Conservation (phyloP, 2,329 filamentous ascomycete species). For the Colletotrichum sojae region DNA sequence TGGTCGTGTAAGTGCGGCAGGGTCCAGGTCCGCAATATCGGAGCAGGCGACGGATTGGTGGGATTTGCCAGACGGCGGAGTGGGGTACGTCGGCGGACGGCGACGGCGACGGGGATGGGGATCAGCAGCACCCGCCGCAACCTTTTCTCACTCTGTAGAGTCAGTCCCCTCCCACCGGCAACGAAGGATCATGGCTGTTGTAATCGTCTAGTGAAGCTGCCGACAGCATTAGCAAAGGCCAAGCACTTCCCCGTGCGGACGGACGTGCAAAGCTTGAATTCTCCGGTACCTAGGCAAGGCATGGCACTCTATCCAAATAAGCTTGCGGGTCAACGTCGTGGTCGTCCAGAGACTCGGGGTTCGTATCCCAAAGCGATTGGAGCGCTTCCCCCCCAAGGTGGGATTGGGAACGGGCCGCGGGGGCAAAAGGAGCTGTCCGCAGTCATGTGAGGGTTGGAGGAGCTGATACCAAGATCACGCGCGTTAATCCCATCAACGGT, state of each 20-base stretch:
- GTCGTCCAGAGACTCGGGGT: constrained; percentile 11
- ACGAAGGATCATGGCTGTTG: not conserved
- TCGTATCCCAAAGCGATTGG: constrained; percentile 7
- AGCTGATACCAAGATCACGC: too few species aligned
- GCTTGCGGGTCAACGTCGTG: constrained; percentile 13
- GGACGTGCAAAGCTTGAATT: constrained; percentile 31
- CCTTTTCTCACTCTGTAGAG: too few species aligned
- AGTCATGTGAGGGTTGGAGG: too few species aligned
- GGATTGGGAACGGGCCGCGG: not conserved
- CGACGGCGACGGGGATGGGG: too few species aligned
- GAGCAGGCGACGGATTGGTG: constrained; percentile 26
- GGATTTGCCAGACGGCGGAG: constrained; percentile 17
- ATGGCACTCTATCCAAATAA: not conserved
- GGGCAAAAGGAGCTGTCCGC: not conserved
- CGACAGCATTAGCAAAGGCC: not conserved
- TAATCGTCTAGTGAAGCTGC: too few species aligned
- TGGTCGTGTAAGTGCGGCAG: not conserved
- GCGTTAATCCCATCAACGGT: not conserved
- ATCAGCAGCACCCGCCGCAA: too few species aligned
- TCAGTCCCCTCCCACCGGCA: too few species aligned
- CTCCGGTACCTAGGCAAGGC: constrained; percentile 17
- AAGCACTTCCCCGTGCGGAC: constrained; percentile 1
- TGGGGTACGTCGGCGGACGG: not conserved
- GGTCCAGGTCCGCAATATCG: constrained; percentile 14
- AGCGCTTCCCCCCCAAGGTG: constrained; percentile 16